A percentile compares a stretch with the other conserved stretches of the same genome.
Evolutionary conservation across 805 yeast genomes (phyloP).

Genomic region (Maudiozyma barnettii): DNA sequence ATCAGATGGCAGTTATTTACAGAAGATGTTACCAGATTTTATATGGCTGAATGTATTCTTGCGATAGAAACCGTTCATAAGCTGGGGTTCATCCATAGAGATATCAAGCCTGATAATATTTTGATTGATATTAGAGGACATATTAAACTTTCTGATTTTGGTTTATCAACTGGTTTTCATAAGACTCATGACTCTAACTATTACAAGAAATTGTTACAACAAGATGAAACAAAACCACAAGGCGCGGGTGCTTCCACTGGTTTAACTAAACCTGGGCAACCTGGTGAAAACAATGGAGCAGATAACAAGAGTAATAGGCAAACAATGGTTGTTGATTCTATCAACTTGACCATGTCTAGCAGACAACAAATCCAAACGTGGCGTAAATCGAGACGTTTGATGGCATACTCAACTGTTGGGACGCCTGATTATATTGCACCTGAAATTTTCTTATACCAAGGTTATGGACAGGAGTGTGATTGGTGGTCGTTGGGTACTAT

Average conservation of each 20-base stretch:
- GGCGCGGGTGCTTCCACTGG: slow-evolving; percentile 13
- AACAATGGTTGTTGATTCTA: slow-evolving; percentile 86
- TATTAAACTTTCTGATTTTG: slow-evolving; percentile 79
- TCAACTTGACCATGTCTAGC: slow-evolving; percentile 89
- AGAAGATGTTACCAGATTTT: slow-evolving; percentile 85
- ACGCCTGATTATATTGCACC: slow-evolving; percentile 97
- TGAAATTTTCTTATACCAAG: slow-evolving; percentile 84
- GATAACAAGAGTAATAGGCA: slow-evolving; percentile 38
- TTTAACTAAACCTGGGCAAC: slow-evolving; percentile 31
- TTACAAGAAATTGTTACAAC: slow-evolving; percentile 71
- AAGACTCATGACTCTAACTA: slow-evolving; percentile 87
- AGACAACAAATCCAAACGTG: slow-evolving; percentile 93
- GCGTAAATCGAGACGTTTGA: slow-evolving; percentile 81
- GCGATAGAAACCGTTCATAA: slow-evolving; percentile 93
- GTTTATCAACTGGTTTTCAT: slow-evolving; percentile 84
- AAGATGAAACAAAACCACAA: slow-evolving; percentile 32
- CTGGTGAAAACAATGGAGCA: slow-evolving; percentile 10
- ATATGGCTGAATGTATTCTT: slow-evolving; percentile 92
- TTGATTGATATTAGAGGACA: slow-evolving; percentile 74
- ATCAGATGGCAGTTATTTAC: slow-evolving; percentile 90
- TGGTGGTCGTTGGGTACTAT: slow-evolving; percentile 98
- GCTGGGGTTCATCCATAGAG: slow-evolving; percentile 91
- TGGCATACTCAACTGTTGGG: slow-evolving; percentile 96
- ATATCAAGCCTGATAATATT: slow-evolving; percentile 94
- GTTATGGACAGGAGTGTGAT: slow-evolving; percentile 94